These are phyloP conservation scores for Anethum foeniculum DNA, from an alignment of 140 eudicot genomes.

Conservation along the genomic window DNA sequence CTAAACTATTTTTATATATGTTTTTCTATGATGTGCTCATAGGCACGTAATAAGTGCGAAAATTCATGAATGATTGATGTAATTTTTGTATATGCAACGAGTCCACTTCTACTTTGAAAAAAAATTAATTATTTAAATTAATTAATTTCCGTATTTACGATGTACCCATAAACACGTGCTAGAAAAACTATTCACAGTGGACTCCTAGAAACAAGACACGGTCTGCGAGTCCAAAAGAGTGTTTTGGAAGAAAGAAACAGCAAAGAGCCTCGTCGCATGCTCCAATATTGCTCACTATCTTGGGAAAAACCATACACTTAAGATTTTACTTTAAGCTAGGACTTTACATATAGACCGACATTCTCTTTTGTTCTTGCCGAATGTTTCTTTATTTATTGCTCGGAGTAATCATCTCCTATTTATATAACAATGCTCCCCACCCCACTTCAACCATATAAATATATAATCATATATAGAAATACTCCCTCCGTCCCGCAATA, in stretches of 20 bases:
- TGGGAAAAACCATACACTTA: conserved; percentile 11
- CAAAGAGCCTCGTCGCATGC: conserved; percentile 13
- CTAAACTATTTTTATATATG: too few relatives aligned
- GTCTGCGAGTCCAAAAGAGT: conserved; percentile 34
- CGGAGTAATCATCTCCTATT: background rate
- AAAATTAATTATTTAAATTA: too few relatives aligned
- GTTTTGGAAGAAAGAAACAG: conserved; percentile 3
- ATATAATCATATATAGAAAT: too few relatives aligned
- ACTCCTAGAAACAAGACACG: conserved; percentile 13
- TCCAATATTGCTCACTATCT: background rate
- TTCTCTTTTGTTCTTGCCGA: conserved; percentile 31
- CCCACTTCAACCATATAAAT: background rate
- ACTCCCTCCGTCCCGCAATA: too few relatives aligned
- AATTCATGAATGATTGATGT: too few relatives aligned
- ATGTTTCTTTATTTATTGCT: conserved; percentile 15
- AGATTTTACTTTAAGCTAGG: background rate
- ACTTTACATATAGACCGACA: conserved; percentile 33
- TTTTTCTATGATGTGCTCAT: too few relatives aligned
- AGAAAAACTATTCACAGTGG: too few relatives aligned
- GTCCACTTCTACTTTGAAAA: too few relatives aligned
- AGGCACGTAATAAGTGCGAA: too few relatives aligned
- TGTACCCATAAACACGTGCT: too few relatives aligned
- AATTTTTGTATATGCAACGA: too few relatives aligned
- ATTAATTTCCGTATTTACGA: too few relatives aligned
- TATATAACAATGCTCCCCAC: background rate